Base-by-base conservation (phyloP, 495 filamentous ascomycete species). In the Trichoderma gamsii region DNA sequence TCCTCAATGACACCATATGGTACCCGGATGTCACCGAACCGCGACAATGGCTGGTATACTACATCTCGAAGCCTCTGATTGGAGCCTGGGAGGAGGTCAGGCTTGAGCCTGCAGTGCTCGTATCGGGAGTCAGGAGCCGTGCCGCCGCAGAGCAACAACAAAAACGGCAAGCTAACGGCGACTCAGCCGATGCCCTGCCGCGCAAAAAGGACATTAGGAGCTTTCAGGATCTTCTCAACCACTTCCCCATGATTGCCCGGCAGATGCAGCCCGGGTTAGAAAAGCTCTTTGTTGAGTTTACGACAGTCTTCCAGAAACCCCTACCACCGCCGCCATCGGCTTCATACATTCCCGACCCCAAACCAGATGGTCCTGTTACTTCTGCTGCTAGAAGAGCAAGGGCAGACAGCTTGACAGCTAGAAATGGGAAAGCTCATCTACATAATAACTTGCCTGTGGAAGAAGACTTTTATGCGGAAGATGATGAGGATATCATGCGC, bases 231-330 rank as follows among this genome's bases (percentile, higher is more conserved):
- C 82, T 99, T 59, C 83, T 99, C 49, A 91, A 92, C 69, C 84
- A 92, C 69, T 99, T 97, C 69, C 96, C 96, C 13, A 92, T 96
- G 85, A 99, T 99, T 71, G 93, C 95, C 41, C 85, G 91, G 68
- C 96, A 98, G 78, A 97, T 98, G 94, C 92, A 97, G 73, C 86
- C 88, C 2, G 96, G 96, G 0, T 79, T 99, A 23, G 93, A 98
- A 75, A 86, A 90, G 76, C 76, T 99, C 51, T 97, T 98, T 71
- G 88, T 88, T 64, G 92, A 97, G 69, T 97, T 98, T 76, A 89
- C 87, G 9, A 86, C 85, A 52, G 89, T 93, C 56, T 88, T 97
- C 68, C 90, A 96, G 69, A 93, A 90, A 71, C 92, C 92, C 16
- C 75, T 94, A 38, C 92, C 93, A 2, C 88, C 90, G 8, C 89